Percentiles rank a stretch among this genome's conserved stretches.
These are phyloP conservation scores for Mucor mucedo DNA, from an alignment of 371 early-diverging fungal species.

Conservation along the genomic window DNA sequence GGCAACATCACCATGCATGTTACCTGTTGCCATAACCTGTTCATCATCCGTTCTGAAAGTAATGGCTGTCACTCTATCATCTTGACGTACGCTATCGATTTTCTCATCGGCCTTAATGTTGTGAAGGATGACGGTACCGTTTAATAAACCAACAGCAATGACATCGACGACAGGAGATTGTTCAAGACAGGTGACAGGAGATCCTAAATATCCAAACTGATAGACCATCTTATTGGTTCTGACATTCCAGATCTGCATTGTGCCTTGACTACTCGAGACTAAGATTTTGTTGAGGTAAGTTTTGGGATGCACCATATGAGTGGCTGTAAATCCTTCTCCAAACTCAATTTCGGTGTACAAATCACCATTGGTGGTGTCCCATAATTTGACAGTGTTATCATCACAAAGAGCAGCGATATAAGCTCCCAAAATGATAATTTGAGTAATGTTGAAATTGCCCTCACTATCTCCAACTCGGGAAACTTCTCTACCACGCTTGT, in stretches of 20 bases:
- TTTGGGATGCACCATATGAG: constrained; percentile 87
- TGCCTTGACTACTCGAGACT: constrained; percentile 84
- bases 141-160: constrained; percentile 85
- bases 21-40: constrained; percentile 88
- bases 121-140: constrained; percentile 85
- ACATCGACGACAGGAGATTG: constrained; percentile 95
- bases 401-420: constrained; percentile 79
- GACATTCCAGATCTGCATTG: constrained; percentile 94
- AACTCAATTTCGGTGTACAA: constrained; percentile 80
- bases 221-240: constrained; percentile 79
- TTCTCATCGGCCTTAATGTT: constrained; percentile 80
- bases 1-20: constrained; percentile 85
- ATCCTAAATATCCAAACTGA: constrained; percentile 76
- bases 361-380: constrained; percentile 75
- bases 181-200: constrained; percentile 77
- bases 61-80: constrained; percentile 86
- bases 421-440: constrained; percentile 75
- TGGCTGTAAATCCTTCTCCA: constrained; percentile 73
- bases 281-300: constrained; percentile 97
- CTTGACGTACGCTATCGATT: constrained; percentile 80
- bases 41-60: constrained; percentile 90
- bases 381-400: constrained; percentile 81
- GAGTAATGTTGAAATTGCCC: constrained; percentile 40
- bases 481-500: constrained; percentile 79
- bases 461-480: constrained; percentile 36